phyloP scores from a whole-genome alignment of 306 rosid genomes.

The Nissolia schottii region DNA sequence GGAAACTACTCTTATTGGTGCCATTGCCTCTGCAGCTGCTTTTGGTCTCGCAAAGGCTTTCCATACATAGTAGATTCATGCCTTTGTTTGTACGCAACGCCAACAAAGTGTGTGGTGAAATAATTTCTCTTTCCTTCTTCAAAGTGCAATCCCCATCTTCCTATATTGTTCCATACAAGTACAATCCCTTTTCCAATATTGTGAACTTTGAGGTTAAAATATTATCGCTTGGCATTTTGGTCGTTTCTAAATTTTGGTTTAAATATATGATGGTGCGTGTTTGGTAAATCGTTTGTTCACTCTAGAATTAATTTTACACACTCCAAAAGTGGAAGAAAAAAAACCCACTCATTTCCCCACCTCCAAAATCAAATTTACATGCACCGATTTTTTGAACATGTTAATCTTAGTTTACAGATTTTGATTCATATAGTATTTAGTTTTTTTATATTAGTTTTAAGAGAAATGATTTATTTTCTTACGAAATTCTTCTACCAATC shows the following conservation, averaged over 20 bases:
- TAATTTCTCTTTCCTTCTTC: neutral
- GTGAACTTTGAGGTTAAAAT: neutral
- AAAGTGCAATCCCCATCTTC: too few species aligned
- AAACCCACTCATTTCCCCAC: too few species aligned
- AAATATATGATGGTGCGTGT: neutral
- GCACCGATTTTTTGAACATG: too few species aligned
- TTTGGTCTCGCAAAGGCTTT: conserved; percentile 74
- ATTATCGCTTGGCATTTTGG: neutral
- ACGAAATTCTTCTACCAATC: too few species aligned
- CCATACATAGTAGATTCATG: conserved; percentile 43
- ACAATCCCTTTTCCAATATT: neutral
- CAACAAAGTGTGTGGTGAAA: neutral
- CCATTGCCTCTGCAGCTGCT: conserved; percentile 82
- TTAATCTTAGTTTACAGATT: too few species aligned
- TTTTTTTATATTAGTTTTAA: too few species aligned
- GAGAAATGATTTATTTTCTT: too few species aligned
- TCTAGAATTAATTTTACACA: too few species aligned
- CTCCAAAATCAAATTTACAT: too few species aligned
- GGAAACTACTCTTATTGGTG: conserved; percentile 80
- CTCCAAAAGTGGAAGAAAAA: neutral
- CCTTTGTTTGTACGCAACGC: neutral
- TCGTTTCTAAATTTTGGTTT: neutral
- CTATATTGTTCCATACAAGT: neutral
- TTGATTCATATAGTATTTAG: too few species aligned
- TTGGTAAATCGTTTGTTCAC: too few species aligned